Conservation (phyloP, 208 protist genomes). For the Trichomonas gallinae region DNA sequence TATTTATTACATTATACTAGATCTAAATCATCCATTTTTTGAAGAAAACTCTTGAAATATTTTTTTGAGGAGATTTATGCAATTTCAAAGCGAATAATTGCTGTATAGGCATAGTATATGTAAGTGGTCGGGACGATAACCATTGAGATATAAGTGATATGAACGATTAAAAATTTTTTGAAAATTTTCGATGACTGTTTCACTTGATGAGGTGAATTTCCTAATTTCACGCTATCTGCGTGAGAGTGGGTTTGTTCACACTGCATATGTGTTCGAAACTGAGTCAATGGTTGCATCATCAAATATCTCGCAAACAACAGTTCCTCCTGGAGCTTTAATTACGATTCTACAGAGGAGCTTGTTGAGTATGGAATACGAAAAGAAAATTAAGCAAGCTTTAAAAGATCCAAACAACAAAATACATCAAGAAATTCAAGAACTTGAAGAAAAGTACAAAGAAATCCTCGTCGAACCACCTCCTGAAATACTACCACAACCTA, state of each 20-base stretch:
- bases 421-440: neutral
- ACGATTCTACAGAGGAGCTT: neutral
- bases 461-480: neutral
- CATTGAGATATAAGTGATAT: too few relatives aligned
- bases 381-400: neutral
- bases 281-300: neutral
- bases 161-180: neutral
- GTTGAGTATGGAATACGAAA: neutral
- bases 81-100: too few relatives aligned
- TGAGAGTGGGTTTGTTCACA: neutral
- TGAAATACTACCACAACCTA: neutral
- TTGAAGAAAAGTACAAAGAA: neutral
- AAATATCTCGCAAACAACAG: neutral
- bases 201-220: constrained; percentile 43
- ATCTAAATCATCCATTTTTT: too few relatives aligned
- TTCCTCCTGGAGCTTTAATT: neutral
- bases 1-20: too few relatives aligned
- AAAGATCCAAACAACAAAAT: neutral
- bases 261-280: neutral
- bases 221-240: neutral
- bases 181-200: constrained; percentile 42
- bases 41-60: too few relatives aligned
- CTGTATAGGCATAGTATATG: too few relatives aligned
- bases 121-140: too few relatives aligned
- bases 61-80: too few relatives aligned